Evolutionary conservation across 768 basidiomycete species (phyloP), one percentile per base, ranked within the genome.

Genomic region (Suillus hirtellus): DNA sequence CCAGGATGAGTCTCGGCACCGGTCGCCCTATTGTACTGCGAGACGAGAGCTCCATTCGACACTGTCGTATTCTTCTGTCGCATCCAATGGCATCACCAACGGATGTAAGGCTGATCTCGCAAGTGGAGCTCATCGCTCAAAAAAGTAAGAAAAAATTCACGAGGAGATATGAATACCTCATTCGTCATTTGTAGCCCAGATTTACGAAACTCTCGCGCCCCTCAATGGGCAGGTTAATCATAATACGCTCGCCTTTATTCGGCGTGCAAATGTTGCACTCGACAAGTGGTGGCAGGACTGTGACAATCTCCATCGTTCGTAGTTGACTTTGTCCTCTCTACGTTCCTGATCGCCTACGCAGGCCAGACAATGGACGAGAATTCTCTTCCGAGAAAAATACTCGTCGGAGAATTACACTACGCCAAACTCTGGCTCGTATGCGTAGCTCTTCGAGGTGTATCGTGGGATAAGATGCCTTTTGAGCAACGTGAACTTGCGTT

Each of bases 391-490:
- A 86, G 94, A 56, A 95, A 93, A 77, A 87, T 98, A 55, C 86
- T 97, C 24, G 88, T 88, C 2, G 91, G 90, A 6, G 95, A 97
- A 72, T 80, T 96, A 59, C 89, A 95, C 71, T 95, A 96, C 72
- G 92, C 95, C 35, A 96, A 96, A 73, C 81, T 98, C 5, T 97
- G 95, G 95, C 85, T 96, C 38, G 90, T 95, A 24, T 97, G 95
- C 72, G 89, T 96, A 27, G 94, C 94, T 14, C 79, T 98, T 53
- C 86, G 95, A 64, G 95, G 95, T 19, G 92, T 90, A 31, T 87
- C 92, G 5, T 98, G 95, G 95, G 95, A 97, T 71, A 95, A 95
- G 76, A 93, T 97, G 89, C 88, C 93, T 4, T 93, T 92, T 64
- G 95, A 97, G 74, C 95, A 96, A 72, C 88, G 94, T 44, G 95